A percentile compares a stretch with the other conserved stretches of the same genome.
phyloP scores from a whole-genome alignment of 2,329 filamentous ascomycete genomes.

The Alternaria sp. region DNA sequence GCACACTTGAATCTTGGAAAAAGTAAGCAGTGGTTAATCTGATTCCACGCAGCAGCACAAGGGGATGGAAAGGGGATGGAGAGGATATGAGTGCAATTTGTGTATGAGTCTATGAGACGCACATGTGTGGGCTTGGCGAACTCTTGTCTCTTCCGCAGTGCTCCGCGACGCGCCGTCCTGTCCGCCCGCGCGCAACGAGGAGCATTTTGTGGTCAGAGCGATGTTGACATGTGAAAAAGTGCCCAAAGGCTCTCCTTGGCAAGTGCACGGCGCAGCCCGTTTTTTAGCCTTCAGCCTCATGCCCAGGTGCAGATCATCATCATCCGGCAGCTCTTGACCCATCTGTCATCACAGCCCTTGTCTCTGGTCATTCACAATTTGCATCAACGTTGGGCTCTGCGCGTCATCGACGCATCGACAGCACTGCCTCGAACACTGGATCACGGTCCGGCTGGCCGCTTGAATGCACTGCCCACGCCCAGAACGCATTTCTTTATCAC shows the following conservation, averaged over 20 bases:
- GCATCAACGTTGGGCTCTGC: conserved; percentile 9
- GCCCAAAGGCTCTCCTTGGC: conserved; percentile 8
- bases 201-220: conserved; percentile 8
- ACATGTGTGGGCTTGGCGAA: conserved; percentile 1
- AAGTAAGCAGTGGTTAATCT: neutral
- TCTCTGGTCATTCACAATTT: conserved; percentile 9
- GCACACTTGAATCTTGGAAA: neutral
- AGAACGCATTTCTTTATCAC: conserved; percentile 5
- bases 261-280: conserved; percentile 18
- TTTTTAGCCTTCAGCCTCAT: conserved; percentile 19
- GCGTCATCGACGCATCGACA: conserved; percentile 2
- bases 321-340: conserved; percentile 12
- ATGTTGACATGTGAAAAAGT: conserved; percentile 7
- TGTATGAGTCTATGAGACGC: neutral
- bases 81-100: neutral
- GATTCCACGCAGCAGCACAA: neutral
- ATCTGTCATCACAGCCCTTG: conserved; percentile 4
- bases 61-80: neutral
- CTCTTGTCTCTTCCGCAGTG: conserved; percentile 9
- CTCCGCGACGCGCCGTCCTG: conserved; percentile 6
- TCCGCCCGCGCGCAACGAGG: conserved; percentile 3
- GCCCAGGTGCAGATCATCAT: conserved; percentile 15
- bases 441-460: conserved; percentile 10
- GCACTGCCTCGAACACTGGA: conserved; percentile 2
- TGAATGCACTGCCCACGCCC: conserved; percentile 16